Percentiles rank a stretch among this genome's conserved stretches.
phyloP scores from a whole-genome alignment of 2,329 filamentous ascomycete species.

The Penicillium aurantiogriseum region DNA sequence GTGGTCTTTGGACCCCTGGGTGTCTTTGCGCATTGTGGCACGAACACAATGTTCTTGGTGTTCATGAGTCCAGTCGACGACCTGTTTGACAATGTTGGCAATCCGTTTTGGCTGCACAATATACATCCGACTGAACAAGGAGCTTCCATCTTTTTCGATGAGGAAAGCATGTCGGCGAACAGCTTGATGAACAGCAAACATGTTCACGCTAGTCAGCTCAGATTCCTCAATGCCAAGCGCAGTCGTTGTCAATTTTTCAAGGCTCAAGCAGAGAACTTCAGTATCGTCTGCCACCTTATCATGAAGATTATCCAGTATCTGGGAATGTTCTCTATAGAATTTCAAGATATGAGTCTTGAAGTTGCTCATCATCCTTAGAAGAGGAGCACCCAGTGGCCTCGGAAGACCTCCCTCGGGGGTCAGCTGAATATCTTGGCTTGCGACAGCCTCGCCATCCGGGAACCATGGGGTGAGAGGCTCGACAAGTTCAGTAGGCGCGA shows the following conservation, averaged over 20 bases:
- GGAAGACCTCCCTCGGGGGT: conserved; percentile 44
- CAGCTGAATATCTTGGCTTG: conserved; percentile 34
- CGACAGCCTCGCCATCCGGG: conserved; percentile 38
- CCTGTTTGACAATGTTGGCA: conserved; percentile 49
- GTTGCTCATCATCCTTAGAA: conserved; percentile 35
- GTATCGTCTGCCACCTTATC: conserved; percentile 39
- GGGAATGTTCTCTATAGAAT: conserved; percentile 37
- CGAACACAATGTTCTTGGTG: conserved; percentile 40
- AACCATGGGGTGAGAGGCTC: conserved; percentile 52
- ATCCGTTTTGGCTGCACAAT: conserved; percentile 54
- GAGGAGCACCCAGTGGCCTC: conserved; percentile 34
- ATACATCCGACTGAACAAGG: conserved; percentile 41
- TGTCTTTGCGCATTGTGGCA: conserved; percentile 27
- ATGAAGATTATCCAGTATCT: conserved; percentile 39
- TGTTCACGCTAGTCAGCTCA: conserved; percentile 31
- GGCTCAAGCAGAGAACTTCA: conserved; percentile 32
- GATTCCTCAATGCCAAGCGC: conserved; percentile 32
- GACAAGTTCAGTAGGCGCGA: conserved; percentile 47
- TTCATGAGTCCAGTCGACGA: conserved; percentile 57
- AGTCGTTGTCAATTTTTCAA: conserved; percentile 40
- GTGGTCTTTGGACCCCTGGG: conserved; percentile 30
- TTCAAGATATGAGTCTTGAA: conserved; percentile 36
- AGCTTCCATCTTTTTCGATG: conserved; percentile 35
- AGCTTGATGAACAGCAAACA: conserved; percentile 39
- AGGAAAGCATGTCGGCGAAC: conserved; percentile 34